phyloP scores from a whole-genome alignment of 345 rosid species.

The Citrus hindsii region DNA sequence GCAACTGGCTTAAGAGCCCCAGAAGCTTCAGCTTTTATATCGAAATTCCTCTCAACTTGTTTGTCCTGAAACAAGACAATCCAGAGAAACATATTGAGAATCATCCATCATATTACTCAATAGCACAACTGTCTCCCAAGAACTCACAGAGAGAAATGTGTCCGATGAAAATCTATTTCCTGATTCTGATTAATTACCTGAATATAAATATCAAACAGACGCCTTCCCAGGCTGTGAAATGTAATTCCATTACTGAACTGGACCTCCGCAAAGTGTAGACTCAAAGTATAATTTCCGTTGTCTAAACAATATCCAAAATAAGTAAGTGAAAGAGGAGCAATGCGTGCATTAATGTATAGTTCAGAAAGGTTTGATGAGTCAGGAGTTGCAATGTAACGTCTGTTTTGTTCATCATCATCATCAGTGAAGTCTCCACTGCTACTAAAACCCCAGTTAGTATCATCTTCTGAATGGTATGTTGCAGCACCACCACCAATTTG shows the following conservation, averaged over 20 bases:
- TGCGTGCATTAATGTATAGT: conserved; percentile 44
- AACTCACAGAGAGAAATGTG: neutral
- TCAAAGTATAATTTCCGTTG: conserved; percentile 51
- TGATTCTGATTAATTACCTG: conserved; percentile 37
- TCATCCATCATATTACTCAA: neutral
- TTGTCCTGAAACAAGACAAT: conserved; percentile 32
- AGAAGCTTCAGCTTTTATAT: conserved; percentile 45
- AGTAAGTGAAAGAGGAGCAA: conserved; percentile 58
- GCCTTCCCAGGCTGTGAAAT: conserved; percentile 54
- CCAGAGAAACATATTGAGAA: neutral
- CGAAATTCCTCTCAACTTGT: conserved; percentile 45
- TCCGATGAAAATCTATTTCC: neutral
- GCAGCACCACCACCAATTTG: conserved; percentile 48
- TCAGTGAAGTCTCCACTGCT: conserved; percentile 75
- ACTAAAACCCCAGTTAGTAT: conserved; percentile 58
- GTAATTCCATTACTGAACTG: conserved; percentile 44
- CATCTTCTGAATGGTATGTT: conserved; percentile 30
- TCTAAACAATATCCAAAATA: conserved; percentile 64
- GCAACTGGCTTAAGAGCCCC: conserved; percentile 36
- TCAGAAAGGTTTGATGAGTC: conserved; percentile 38
- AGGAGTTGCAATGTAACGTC: conserved; percentile 24
- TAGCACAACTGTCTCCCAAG: neutral
- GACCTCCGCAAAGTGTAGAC: conserved; percentile 59
- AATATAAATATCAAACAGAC: conserved; percentile 55
- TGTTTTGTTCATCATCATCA: conserved; percentile 46